Evolutionary conservation across 305 asterid species (phyloP), one percentile per base, ranked within the genome.

Genomic region (Nicotiana rustica): DNA sequence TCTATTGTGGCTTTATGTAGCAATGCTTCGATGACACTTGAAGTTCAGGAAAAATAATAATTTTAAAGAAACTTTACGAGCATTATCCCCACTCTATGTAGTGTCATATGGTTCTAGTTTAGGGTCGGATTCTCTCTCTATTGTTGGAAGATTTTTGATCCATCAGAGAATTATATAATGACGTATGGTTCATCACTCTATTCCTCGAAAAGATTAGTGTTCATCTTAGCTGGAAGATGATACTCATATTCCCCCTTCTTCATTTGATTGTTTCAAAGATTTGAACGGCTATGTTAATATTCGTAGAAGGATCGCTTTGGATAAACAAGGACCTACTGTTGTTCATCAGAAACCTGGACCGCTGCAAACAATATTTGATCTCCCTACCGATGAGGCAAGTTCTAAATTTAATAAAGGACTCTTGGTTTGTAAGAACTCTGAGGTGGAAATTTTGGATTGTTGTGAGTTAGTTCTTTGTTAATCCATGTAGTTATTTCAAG

Each of bases 291-390:
- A 83, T 84, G 89, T 90, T 59, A 90, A 83, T 83, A 84, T 86
- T 83, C 90, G 87, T 82, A 90, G 92, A 85, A 85, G 91, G 84
- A 66, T 67, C 35, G 57, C 85, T 82, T 83, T 85, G 86, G 91
- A 87, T 80, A 88, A 86, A 84, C 92, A 87, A 86, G 98, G 95
- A 82, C 92, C 93, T 75, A 89, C 89, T 35, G 86, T 90, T 86
- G 91, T 91, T 85, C 93, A 88, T 86, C 97, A 91, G 89, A 95
- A 92, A 88, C 92, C 94, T 41, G 98, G 98, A 62, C 97, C 97
- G 19, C 90, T 96, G 82, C 99, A 95, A 84, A 90, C 96, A 36
- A 89, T 92, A 86, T 95, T 96, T 88, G 86, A 90, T 89, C 96
- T 96, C 88, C 92, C 89, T 68, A 92, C 93, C n/a, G 98, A 93